These are phyloP conservation scores for Glarea lozoyensis DNA, from an alignment of 495 filamentous ascomycete species.

Conservation along the genomic window DNA sequence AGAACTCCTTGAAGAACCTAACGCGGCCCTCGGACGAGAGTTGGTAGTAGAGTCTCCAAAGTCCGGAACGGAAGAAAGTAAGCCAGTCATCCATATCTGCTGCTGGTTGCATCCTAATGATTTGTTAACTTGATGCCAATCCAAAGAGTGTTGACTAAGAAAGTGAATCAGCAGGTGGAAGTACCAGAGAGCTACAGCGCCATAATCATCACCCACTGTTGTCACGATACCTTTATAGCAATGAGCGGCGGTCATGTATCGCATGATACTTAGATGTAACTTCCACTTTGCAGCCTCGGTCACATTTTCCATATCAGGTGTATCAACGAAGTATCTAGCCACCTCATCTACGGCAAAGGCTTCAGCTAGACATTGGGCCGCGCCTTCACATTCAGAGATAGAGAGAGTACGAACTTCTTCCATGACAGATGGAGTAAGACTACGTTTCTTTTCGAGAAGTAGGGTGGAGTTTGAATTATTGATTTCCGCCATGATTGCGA, in stretches of 20 bases:
- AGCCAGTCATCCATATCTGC: conserved; percentile 61
- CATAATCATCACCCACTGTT: conserved; percentile 63
- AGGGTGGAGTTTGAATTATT: conserved; percentile 15
- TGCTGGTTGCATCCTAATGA: conserved; percentile 64
- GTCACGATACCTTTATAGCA: conserved; percentile 61
- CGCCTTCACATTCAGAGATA: conserved; percentile 55
- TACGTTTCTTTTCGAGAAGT: conserved; percentile 35
- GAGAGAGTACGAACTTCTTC: conserved; percentile 49
- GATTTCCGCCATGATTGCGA: conserved; percentile 20
- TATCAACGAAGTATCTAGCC: conserved; percentile 60
- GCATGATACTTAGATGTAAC: conserved; percentile 64
- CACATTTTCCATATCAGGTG: conserved; percentile 50
- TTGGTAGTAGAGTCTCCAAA: conserved; percentile 64
- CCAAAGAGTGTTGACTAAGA: not conserved
- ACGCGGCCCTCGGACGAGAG: conserved; percentile 58
- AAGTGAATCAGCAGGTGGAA: not conserved
- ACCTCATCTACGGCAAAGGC: conserved; percentile 70
- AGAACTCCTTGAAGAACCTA: conserved; percentile 69
- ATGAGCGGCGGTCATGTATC: conserved; percentile 64
- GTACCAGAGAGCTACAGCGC: conserved; percentile 70
- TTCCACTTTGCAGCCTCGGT: conserved; percentile 59
- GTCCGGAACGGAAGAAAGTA: conserved; percentile 60
- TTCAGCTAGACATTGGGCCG: conserved; percentile 57
- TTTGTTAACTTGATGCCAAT: conserved; percentile 1
- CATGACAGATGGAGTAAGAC: conserved; percentile 36